phyloP scores from a whole-genome alignment of 441 rosid species.

The Melastoma candidum region DNA sequence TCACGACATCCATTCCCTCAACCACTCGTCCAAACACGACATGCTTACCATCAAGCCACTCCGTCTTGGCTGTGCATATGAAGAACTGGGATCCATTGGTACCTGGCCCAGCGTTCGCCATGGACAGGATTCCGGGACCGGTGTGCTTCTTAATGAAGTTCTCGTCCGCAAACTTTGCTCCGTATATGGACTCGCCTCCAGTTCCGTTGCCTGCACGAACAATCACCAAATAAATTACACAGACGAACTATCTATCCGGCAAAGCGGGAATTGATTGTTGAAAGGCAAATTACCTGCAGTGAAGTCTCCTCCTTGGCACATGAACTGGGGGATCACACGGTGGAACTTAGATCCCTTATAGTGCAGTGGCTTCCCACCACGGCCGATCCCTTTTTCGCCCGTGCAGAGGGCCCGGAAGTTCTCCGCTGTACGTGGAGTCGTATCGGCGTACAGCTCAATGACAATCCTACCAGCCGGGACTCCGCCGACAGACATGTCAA shows the following conservation, averaged over 20 bases:
- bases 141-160: conserved; percentile 18
- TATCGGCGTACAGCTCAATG: conserved; percentile 14
- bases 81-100: conserved; percentile 19
- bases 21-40: conserved; percentile 11
- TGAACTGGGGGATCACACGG: conserved; percentile 19
- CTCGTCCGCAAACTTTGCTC: conserved; percentile 18
- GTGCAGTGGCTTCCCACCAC: conserved; percentile 16
- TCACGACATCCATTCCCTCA: conserved; percentile 11
- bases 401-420: conserved; percentile 6
- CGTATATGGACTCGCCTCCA: conserved; percentile 20
- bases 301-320: conserved; percentile 19
- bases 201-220: conserved; percentile 9
- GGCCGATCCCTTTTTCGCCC: conserved; percentile 14
- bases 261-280: too few species aligned
- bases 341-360: conserved; percentile 16
- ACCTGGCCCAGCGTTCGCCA: conserved; percentile 17
- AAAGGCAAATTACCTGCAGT: conserved; percentile 5
- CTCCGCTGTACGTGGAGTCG: conserved; percentile 9
- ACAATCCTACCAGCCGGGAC: conserved; percentile 14
- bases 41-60: conserved; percentile 13
- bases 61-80: conserved; percentile 17
- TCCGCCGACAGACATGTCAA: conserved; percentile 15
- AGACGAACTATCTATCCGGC: too few species aligned
- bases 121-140: conserved; percentile 15
- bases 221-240: too few species aligned